phyloP scores from a whole-genome alignment of 73 alveolate species.

The Halteria grandinella region DNA sequence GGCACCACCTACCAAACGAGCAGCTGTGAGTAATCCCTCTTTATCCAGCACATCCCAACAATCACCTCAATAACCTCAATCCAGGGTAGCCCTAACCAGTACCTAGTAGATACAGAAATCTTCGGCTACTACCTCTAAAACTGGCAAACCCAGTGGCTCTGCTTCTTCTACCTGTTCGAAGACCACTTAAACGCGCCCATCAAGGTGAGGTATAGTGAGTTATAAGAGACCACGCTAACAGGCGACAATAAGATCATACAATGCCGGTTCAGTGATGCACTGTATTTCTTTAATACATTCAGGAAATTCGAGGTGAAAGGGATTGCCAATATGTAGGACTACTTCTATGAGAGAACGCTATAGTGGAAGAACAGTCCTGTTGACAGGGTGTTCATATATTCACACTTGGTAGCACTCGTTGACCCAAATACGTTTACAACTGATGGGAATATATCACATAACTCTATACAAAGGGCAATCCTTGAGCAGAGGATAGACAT shows the following conservation, averaged over 20 bases:
- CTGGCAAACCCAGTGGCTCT: constrained; percentile 23
- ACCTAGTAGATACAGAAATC: not conserved
- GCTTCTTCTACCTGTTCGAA: constrained; percentile 25
- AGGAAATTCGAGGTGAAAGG: constrained; percentile 2
- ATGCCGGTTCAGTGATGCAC: constrained; percentile 12
- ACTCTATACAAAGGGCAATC: not conserved
- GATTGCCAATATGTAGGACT: constrained; percentile 23
- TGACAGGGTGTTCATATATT: constrained; percentile 2
- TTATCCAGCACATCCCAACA: constrained; percentile 28
- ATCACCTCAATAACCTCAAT: not conserved
- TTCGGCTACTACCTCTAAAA: constrained; percentile 26
- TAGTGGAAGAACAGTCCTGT: not conserved
- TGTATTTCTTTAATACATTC: not conserved
- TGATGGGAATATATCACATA: no score
- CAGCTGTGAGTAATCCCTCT: not conserved
- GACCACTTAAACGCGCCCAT: not conserved
- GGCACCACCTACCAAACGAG: not conserved
- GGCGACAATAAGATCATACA: not conserved
- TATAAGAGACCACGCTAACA: not conserved
- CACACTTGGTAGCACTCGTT: constrained; percentile 23
- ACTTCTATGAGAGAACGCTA: constrained; percentile 16
- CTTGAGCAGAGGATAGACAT: not conserved
- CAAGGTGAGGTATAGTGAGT: not conserved
- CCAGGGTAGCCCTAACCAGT: not conserved
- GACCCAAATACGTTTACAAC: not conserved